These are phyloP conservation scores for Sphenostylis stenocarpa DNA, from an alignment of 306 rosid genomes.

Conservation along the genomic window DNA sequence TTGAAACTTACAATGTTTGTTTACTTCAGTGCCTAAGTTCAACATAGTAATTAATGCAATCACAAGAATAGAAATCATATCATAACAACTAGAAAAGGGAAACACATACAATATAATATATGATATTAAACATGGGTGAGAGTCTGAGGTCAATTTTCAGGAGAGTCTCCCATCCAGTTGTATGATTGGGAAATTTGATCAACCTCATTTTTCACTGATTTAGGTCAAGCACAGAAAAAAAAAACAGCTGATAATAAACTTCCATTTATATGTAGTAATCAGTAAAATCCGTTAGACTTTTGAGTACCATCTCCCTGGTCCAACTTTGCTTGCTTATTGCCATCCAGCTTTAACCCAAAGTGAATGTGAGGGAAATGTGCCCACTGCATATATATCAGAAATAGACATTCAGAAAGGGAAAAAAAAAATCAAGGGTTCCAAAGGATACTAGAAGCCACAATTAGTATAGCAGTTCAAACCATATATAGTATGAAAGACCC, in stretches of 20 bases:
- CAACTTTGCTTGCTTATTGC: conserved; percentile 64
- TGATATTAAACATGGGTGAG: conserved; percentile 30
- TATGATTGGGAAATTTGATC: conserved; percentile 46
- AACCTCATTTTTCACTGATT: conserved; percentile 44
- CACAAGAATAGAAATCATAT: conserved; percentile 41
- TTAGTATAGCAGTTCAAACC: background rate
- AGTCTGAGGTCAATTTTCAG: conserved; percentile 34
- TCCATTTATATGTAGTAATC: conserved; percentile 27
- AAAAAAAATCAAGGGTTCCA: background rate
- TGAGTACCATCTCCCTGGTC: conserved; percentile 62
- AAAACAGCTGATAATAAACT: conserved; percentile 31
- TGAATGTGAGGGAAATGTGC: conserved; percentile 99
- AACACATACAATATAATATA: conserved; percentile 29
- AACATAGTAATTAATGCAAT: conserved; percentile 43
- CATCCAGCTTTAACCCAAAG: conserved; percentile 91
- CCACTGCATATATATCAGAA: conserved; percentile 65
- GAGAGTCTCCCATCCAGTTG: conserved; percentile 34
- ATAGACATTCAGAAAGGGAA: background rate
- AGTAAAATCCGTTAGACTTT: conserved; percentile 70
- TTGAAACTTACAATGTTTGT: conserved; percentile 21
- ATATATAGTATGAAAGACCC: background rate
- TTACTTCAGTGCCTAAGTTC: conserved; percentile 33
- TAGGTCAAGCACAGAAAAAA: conserved; percentile 34
- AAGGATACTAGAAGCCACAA: background rate
- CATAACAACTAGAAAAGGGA: conserved; percentile 18